Conservation (phyloP, 2,329 filamentous ascomycete species). For the Hypoxylon sp. region DNA sequence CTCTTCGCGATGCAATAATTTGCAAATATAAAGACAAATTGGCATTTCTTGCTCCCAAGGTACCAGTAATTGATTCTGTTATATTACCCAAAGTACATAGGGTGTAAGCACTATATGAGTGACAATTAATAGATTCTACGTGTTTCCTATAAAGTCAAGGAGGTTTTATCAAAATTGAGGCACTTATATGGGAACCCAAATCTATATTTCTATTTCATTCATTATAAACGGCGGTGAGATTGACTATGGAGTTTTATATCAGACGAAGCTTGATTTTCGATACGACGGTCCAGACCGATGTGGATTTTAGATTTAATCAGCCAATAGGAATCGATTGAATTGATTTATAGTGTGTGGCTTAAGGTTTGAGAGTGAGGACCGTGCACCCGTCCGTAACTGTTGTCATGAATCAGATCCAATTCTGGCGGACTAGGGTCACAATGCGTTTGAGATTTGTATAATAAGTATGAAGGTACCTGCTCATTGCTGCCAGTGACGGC, state of each 20-base stretch:
- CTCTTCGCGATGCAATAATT: background rate
- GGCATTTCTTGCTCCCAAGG: background rate
- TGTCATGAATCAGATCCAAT: conserved; percentile 44
- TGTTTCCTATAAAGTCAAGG: background rate
- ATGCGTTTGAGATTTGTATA: conserved; percentile 38
- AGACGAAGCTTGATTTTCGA: conserved; percentile 20
- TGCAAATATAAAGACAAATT: background rate
- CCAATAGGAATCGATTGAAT: conserved; percentile 18
- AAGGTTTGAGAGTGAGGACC: conserved; percentile 38
- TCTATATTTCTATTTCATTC: conserved; percentile 1
- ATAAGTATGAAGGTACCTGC: background rate
- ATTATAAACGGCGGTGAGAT: conserved; percentile 22
- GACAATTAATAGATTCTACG: background rate
- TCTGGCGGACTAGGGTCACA: conserved; percentile 21
- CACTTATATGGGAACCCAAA: background rate
- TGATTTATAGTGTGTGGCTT: conserved; percentile 25
- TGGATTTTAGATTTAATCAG: background rate
- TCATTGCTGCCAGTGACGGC: background rate
- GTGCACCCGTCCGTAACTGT: conserved; percentile 36
- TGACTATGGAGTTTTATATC: conserved; percentile 19
- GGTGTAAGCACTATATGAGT: background rate
- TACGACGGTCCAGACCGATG: conserved; percentile 9
- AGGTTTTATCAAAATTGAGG: background rate
- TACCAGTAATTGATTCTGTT: background rate
- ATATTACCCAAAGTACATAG: background rate